Base-by-base conservation (phyloP, 164 flowering plant genomes). In the Chimonanthus salicifolius region DNA sequence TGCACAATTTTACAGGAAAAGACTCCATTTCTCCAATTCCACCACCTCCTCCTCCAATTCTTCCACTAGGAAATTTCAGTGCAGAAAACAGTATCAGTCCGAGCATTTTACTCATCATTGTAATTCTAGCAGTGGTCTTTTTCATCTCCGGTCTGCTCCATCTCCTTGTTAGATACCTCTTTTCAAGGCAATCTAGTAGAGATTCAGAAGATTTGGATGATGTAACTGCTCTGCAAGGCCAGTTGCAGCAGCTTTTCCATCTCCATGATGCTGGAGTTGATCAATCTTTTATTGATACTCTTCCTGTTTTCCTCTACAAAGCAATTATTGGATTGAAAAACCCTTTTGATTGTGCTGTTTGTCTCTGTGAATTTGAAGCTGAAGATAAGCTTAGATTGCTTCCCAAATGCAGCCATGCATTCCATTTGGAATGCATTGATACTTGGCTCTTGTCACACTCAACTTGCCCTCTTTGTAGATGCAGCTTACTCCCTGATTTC, bases 401-500 rank as follows among this genome's bases (percentile, higher is more conserved):
- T 7, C 99, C 99, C 0, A 88, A 89, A 77, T 95, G 99, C 49
- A 93, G 98, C 80, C 99, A 95, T 81, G 99, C 99, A 58, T 95
- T 95, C 74, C 98, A 95, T 79, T 77, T 90, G 80, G 97, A 88
- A 64, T 95, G 98, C 62, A 93, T 95, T 47, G 99, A 95, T 68
- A 95, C 98, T n/a, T 95, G 99, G 99, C 88, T 95, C 4, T 76
- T 95, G 70, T 92, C 99, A 21, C 97, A 96, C 82, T 96, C 99
- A 4, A 90, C 97, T 74, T 96, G 98, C 82, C 99, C 99, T 70
- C 85, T 96, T 46, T 96, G 99, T 76, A 85, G 99, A 77, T 85
- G 85, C 20, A 86, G 83, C 69, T 78, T 94, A 81, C 75, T 90
- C 47, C 83, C 88, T 72, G 96, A 90, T 76, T 84, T 86, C 85